Evolutionary conservation across 805 yeast genomes (phyloP).

Genomic region (Yueomyces sp.): DNA sequence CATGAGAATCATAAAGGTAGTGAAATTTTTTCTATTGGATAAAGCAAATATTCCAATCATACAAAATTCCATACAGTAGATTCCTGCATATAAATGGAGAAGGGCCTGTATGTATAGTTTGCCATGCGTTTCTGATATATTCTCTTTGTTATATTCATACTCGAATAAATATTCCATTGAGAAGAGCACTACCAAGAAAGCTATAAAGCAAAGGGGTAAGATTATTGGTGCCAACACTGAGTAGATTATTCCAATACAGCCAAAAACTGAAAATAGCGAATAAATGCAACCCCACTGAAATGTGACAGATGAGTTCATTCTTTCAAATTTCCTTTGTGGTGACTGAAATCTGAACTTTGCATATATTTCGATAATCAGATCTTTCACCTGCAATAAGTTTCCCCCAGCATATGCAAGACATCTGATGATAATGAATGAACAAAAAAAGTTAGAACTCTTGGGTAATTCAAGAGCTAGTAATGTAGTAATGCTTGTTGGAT

Average conservation of each 20-base stretch:
- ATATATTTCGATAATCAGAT: constrained; percentile 30
- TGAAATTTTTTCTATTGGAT: constrained; percentile 35
- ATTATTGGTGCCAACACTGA: constrained; percentile 72
- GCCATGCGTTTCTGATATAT: constrained; percentile 55
- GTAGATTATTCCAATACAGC: constrained; percentile 66
- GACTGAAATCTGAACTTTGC: constrained; percentile 33
- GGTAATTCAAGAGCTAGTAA: constrained; percentile 70
- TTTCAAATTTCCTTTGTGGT: constrained; percentile 42
- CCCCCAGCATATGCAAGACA: constrained; percentile 69
- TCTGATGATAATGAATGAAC: constrained; percentile 59
- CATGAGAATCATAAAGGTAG: constrained; percentile 35
- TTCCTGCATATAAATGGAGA: constrained; percentile 64
- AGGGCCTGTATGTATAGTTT: constrained; percentile 60
- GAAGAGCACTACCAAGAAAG: constrained; percentile 42
- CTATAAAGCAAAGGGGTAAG: constrained; percentile 41
- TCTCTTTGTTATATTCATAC: constrained; percentile 38
- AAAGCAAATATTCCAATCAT: constrained; percentile 63
- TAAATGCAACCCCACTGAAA: constrained; percentile 68
- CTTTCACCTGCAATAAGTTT: constrained; percentile 46
- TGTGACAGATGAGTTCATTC: constrained; percentile 31
- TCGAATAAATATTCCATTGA: constrained; percentile 61
- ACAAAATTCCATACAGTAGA: constrained; percentile 70
- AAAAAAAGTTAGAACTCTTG: constrained; percentile 75
- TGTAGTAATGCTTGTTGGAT: constrained; percentile 61
- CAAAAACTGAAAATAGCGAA: constrained; percentile 65